Evolutionary conservation across 1,139 yeast genomes (phyloP).

Genomic region (Diutina sp.): DNA sequence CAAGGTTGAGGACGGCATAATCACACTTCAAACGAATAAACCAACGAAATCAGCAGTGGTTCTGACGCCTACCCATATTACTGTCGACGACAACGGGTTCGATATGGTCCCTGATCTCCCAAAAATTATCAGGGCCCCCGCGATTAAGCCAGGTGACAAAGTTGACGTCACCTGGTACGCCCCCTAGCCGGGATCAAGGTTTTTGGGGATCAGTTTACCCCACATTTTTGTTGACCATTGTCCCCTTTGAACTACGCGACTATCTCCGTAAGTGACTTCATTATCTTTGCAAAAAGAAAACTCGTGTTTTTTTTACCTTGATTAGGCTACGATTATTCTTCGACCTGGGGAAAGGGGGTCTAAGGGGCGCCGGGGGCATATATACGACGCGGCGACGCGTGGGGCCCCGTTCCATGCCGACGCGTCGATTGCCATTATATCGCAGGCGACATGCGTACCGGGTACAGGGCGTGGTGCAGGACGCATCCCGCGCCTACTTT

Average conservation of each 20-base stretch:
- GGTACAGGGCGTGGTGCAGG: neutral
- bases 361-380: neutral
- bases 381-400: neutral
- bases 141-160: neutral
- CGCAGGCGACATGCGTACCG: neutral
- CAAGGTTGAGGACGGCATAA: neutral
- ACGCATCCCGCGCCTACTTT: neutral
- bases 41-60: slow-evolving; percentile 31
- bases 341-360: neutral
- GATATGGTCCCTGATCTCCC: slow-evolving; percentile 28
- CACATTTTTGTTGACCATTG: too few relatives aligned
- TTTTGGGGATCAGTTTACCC: too few relatives aligned
- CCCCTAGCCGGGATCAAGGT: neutral
- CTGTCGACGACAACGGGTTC: slow-evolving; percentile 27
- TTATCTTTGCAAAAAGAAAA: too few relatives aligned
- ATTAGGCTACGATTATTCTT: too few relatives aligned
- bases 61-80: slow-evolving; percentile 10
- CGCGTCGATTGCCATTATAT: neutral
- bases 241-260: too few relatives aligned
- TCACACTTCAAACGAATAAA: slow-evolving; percentile 12
- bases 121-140: slow-evolving; percentile 7
- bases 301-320: too few relatives aligned
- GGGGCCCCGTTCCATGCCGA: neutral
- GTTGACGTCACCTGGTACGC: neutral
- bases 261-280: too few relatives aligned